A percentile compares a stretch with the other conserved stretches of the same genome.
Conservation (phyloP, 2,329 filamentous ascomycete species). For the Fonsecaea multimorphosa region DNA sequence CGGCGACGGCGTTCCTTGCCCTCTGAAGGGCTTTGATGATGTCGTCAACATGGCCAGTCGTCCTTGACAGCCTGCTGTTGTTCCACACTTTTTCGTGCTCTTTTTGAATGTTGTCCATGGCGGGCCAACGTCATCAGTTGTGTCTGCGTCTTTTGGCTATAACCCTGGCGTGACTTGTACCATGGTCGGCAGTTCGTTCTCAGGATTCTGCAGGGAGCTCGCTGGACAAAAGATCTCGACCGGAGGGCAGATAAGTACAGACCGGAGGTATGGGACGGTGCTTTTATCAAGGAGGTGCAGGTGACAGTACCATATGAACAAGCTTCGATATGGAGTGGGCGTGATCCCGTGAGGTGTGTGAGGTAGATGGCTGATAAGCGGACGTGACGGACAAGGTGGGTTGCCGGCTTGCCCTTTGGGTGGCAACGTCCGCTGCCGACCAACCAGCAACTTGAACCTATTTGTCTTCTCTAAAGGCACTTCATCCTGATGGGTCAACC, state of each 20-base stretch:
- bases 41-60: conserved; percentile 79
- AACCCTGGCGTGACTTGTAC: neutral
- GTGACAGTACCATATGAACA: neutral
- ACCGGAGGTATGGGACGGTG: neutral
- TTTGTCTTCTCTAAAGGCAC: neutral
- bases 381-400: neutral
- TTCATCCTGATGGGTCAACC: neutral
- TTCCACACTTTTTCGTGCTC: conserved; percentile 76
- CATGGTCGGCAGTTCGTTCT: neutral
- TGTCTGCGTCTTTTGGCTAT: neutral
- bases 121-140: conserved; percentile 15
- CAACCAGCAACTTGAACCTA: conserved; percentile 9
- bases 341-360: conserved; percentile 4
- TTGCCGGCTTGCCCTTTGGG: neutral
- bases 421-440: conserved; percentile 9
- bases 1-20: conserved; percentile 74
- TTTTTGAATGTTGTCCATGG: conserved; percentile 71
- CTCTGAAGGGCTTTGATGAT: conserved; percentile 77
- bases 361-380: conserved; percentile 13
- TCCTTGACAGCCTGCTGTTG: conserved; percentile 71
- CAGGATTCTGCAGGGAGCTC: neutral
- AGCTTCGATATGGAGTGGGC: neutral
- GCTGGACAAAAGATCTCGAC: neutral
- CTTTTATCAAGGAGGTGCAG: neutral
- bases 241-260: neutral